These are phyloP conservation scores for Isatis tinctoria DNA, from an alignment of 345 rosid genomes.

Conservation along the genomic window DNA sequence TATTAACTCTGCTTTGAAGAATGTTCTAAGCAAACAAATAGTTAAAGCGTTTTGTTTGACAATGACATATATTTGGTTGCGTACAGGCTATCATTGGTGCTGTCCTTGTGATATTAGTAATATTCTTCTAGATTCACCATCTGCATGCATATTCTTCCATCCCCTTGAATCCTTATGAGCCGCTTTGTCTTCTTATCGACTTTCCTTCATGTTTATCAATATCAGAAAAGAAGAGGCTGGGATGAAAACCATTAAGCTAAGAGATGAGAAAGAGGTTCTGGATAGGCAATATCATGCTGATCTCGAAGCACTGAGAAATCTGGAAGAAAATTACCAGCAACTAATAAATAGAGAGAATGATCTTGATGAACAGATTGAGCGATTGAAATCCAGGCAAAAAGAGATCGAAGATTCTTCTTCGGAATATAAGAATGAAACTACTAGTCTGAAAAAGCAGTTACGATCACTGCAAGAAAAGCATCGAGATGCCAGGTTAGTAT, in stretches of 20 bases:
- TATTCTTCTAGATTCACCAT: slow-evolving; percentile 15
- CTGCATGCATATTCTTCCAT: slow-evolving; percentile 7
- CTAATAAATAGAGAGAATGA: slow-evolving; percentile 73
- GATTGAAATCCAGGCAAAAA: slow-evolving; percentile 57
- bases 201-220: slow-evolving; percentile 4
- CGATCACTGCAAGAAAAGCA: slow-evolving; percentile 74
- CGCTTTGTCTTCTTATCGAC: not conserved
- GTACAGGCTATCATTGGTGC: not conserved
- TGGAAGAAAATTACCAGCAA: slow-evolving; percentile 94
- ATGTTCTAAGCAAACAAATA: slow-evolving; percentile 12
- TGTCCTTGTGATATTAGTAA: not conserved
- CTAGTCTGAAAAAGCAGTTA: slow-evolving; percentile 55
- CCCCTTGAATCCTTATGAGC: not conserved
- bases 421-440: slow-evolving; percentile 56
- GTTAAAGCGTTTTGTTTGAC: not conserved
- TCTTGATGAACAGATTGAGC: slow-evolving; percentile 70
- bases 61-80: not conserved
- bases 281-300: slow-evolving; percentile 92
- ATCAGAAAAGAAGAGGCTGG: slow-evolving; percentile 96
- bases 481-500: slow-evolving; percentile 63
- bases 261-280: slow-evolving; percentile 93
- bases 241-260: slow-evolving; percentile 76
- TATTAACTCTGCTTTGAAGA: slow-evolving; percentile 3
- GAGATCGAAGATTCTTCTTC: slow-evolving; percentile 58
- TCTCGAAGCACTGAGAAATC: slow-evolving; percentile 81